Base-by-base conservation (phyloP, 495 filamentous ascomycete genomes). In the Hyaloscypha finlandica region DNA sequence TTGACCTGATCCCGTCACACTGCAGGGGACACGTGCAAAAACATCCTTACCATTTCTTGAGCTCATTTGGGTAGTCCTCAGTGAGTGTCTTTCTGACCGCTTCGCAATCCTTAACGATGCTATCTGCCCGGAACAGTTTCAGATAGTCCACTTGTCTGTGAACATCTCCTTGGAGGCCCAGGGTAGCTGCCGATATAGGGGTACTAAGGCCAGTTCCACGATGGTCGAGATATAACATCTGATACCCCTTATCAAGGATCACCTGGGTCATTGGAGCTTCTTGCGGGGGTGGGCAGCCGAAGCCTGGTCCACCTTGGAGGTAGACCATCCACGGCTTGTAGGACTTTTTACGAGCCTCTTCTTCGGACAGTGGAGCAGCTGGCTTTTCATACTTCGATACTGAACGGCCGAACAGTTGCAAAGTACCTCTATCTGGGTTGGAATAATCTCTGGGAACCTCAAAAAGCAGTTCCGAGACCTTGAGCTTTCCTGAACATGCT, bases 121-220 rank as follows among this genome's bases (percentile, higher is more conserved):
- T 94, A 77, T 97, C 94, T 16, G 94, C 94, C 31, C 95, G 87
- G 78, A 97, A 97, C 45, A 87, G 80, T 79, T 92, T 94, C 55
- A 97, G 81, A 69, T 96, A 96, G 61, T 88, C 83, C 33, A 90
- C 92, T 76, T 97, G 93, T 31, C 70, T 67, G 35, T 81, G 74
- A 8, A 86, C 82, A 70, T 85, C 81, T 4, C 91, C 91, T 67
- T 89, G 80, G 12, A 82, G 77, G 37, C 85, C 84, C 3, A 97
- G 80, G 0, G 88, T 90, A 25, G 81, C 81, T 9, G 90, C 87
- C 11, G 91, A 88, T 55, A 98, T 81, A 0, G 93, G 89, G 2
- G 84, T 89, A 75, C 91, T 94, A 45, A 96, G 77, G 3, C 94
- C 94, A 29, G 92, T 96, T 12, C 94, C 94, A 19, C 94, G 86